Conservation (phyloP, 2,329 filamentous ascomycete genomes). For the Tolypocladium nubicola region DNA sequence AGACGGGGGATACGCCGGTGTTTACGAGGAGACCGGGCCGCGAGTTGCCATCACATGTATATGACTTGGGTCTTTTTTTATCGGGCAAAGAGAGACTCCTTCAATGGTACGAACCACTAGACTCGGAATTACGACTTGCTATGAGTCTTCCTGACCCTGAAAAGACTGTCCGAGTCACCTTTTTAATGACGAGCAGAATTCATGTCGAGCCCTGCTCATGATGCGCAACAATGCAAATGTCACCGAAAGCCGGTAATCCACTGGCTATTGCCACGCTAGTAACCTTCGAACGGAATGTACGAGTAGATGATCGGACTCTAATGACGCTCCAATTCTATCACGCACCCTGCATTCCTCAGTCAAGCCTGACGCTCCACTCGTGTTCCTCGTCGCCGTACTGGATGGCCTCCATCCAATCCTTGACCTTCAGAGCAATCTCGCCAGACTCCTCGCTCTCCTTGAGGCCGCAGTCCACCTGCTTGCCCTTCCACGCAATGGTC, state of each 20-base stretch:
- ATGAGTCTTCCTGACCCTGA: background rate
- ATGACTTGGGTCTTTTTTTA: conserved; percentile 18
- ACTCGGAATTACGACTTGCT: conserved; percentile 7
- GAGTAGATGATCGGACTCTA: background rate
- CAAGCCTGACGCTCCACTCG: conserved; percentile 65
- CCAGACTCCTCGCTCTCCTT: conserved; percentile 76
- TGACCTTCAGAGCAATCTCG: conserved; percentile 75
- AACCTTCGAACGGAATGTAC: background rate
- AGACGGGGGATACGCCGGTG: background rate
- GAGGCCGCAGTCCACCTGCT: conserved; percentile 74
- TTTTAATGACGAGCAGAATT: background rate
- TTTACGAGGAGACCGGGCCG: background rate
- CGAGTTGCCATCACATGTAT: conserved; percentile 14
- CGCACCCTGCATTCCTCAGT: conserved; percentile 1
- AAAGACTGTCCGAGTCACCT: background rate
- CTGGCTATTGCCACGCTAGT: background rate
- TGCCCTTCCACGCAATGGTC: conserved; percentile 78
- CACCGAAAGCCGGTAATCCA: too few species aligned
- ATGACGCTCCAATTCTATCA: background rate
- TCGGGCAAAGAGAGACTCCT: conserved; percentile 14
- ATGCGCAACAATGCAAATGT: background rate
- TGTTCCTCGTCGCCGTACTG: conserved; percentile 93
- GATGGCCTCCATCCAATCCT: conserved; percentile 91
- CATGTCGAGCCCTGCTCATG: background rate
- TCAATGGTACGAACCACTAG: conserved; percentile 20